Percentiles rank a stretch among this genome's conserved stretches.
phyloP scores from a whole-genome alignment of 305 asterid genomes.

The Rubia occidens region DNA sequence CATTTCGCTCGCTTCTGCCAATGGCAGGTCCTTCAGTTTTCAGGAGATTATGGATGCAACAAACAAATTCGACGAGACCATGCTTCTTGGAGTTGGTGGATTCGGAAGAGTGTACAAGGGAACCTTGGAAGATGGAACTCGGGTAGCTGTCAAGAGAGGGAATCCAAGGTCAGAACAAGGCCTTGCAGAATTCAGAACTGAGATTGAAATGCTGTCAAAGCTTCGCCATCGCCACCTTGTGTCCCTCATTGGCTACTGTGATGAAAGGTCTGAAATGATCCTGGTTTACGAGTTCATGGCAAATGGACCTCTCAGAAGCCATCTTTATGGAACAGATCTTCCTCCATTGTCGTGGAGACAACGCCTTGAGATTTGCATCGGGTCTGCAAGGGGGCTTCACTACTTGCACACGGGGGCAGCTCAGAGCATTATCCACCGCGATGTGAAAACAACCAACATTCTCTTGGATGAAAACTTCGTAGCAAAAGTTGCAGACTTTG shows the following conservation, averaged over 20 bases:
- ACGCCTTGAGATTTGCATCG: slow-evolving; percentile 93
- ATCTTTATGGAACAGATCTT: slow-evolving; percentile 84
- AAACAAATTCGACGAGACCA: slow-evolving; percentile 68
- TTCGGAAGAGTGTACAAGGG: slow-evolving; percentile 97
- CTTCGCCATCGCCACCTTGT: slow-evolving; percentile 97
- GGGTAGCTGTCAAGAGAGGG: slow-evolving; percentile 91
- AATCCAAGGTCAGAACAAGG: slow-evolving; percentile 98
- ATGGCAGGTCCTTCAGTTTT: slow-evolving; percentile 72
- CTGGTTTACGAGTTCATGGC: slow-evolving; percentile 97
- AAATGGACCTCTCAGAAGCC: slow-evolving; percentile 95
- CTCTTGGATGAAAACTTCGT: slow-evolving; percentile 83
- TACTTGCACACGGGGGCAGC: slow-evolving; percentile 97
- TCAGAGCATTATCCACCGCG: slow-evolving; percentile 89
- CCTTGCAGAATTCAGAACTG: slow-evolving; percentile 87
- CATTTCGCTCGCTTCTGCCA: slow-evolving; percentile 69
- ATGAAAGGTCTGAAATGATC: slow-evolving; percentile 94
- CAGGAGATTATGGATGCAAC: slow-evolving; percentile 94
- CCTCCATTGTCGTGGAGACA: slow-evolving; percentile 88
- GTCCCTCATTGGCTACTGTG: slow-evolving; percentile 93
- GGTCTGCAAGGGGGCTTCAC: slow-evolving; percentile 94
- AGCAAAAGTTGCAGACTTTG: slow-evolving; percentile 97
- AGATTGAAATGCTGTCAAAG: slow-evolving; percentile 92
- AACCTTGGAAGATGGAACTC: slow-evolving; percentile 73
- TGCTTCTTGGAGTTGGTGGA: slow-evolving; percentile 98
- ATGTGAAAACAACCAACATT: slow-evolving; percentile 92